Evolutionary conservation across 1,284 basidiomycete genomes (phyloP).

Genomic region (Golubevia sp.): DNA sequence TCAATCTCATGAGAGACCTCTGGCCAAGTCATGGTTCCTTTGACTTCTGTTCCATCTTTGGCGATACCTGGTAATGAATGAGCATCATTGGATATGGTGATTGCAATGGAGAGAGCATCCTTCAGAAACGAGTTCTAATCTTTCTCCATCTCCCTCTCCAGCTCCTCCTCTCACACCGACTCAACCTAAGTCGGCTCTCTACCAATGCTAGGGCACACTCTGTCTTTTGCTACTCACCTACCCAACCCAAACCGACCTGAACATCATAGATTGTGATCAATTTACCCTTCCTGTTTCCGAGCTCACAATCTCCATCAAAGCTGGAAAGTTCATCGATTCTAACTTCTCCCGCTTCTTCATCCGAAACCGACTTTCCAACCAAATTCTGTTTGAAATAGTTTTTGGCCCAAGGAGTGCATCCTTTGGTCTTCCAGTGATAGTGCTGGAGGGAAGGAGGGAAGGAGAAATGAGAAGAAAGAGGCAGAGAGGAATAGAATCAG

Average conservation of each 20-base stretch:
- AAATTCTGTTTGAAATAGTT: conserved; percentile 45
- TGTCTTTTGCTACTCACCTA: not conserved
- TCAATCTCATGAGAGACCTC: conserved; percentile 59
- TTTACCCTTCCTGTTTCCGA: conserved; percentile 23
- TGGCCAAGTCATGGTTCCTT: conserved; percentile 51
- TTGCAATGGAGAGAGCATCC: too few relatives aligned
- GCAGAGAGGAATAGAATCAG: not conserved
- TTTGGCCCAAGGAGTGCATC: conserved; percentile 55
- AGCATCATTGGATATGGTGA: not conserved
- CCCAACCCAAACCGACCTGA: conserved; percentile 18
- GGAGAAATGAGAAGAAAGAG: not conserved
- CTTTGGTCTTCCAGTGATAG: conserved; percentile 61
- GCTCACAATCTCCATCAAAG: conserved; percentile 44
- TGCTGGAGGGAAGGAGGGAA: conserved; percentile 44
- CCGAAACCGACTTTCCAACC: conserved; percentile 32
- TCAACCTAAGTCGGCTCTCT: not conserved
- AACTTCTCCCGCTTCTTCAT: conserved; percentile 24
- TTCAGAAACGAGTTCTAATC: too few relatives aligned
- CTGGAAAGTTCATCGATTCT: conserved; percentile 35
- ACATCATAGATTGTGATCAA: conserved; percentile 61
- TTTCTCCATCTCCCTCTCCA: too few relatives aligned
- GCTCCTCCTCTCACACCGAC: too few relatives aligned
- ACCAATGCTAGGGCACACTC: not conserved
- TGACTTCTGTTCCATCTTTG: conserved; percentile 34
- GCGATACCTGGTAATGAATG: conserved; percentile 31